Evolutionary conservation across 352 stramenopile species (phyloP).

Genomic region (Phytopythium boreale): DNA sequence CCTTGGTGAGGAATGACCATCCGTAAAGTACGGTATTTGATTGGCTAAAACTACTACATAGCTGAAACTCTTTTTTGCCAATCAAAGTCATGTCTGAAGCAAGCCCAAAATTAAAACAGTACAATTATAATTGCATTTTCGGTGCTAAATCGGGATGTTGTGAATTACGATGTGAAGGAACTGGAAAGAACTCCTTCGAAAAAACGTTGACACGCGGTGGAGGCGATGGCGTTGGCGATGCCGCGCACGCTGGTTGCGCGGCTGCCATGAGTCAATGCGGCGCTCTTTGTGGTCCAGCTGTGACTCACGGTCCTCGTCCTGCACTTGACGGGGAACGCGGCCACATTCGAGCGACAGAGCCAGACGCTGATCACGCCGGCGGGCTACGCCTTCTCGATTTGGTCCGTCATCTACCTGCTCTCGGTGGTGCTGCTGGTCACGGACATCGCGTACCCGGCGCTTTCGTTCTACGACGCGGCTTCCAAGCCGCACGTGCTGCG

Average conservation of each 20-base stretch:
- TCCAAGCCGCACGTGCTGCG: constrained; percentile 35
- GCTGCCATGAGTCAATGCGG: constrained; percentile 51
- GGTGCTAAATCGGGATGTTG: too few relatives aligned
- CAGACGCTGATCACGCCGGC: constrained; percentile 59
- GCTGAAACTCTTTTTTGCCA: background rate
- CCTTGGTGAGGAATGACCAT: background rate
- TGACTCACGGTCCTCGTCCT: constrained; percentile 42
- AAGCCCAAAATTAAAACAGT: background rate
- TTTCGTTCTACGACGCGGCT: constrained; percentile 46
- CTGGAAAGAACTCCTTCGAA: too few relatives aligned
- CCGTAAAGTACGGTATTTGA: background rate
- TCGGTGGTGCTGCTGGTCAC: constrained; percentile 48
- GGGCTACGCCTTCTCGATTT: constrained; percentile 58
- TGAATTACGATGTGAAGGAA: too few relatives aligned
- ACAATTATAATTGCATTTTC: background rate
- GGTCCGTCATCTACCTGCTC: constrained; percentile 64
- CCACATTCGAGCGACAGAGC: constrained; percentile 21
- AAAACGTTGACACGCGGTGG: background rate
- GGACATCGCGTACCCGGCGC: constrained; percentile 44
- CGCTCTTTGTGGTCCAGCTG: constrained; percentile 49
- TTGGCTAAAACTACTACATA: background rate
- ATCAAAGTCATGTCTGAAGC: background rate
- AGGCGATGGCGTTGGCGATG: background rate
- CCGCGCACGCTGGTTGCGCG: background rate
- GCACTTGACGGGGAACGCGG: constrained; percentile 14